Base-by-base conservation (phyloP, 352 stramenopile species). In the Phytopythium cucurbitacearum region DNA sequence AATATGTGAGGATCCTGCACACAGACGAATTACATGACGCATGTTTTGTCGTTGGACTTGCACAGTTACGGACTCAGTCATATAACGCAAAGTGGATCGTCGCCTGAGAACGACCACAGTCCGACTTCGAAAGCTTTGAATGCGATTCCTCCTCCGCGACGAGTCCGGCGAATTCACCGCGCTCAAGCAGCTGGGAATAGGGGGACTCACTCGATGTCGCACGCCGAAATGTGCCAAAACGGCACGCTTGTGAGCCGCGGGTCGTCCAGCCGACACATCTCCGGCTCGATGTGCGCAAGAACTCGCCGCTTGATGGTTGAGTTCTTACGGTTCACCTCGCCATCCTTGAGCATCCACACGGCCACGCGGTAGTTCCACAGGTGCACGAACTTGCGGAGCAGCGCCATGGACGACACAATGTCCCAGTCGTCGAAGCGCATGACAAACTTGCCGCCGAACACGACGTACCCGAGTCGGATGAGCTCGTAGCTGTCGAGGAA, bases 401-500 rank as follows among this genome's bases (percentile, higher is more conserved):
- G 38, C 15, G 21, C 5, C 3, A 59, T 21, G 0, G 51, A 40
- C 21, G 44, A 48, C 21, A 59, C 13, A 5, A 60, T 15, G n/a
- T 46, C 52, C 40, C 59, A 66, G 40, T 66, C 54, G 7, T 53
- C 16, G 11, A 62, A 40, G 3, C 46, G 21, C 9, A 63, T 34
- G 16, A 63, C 35, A 33, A 37, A 49, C n/a, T 15, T 8, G 40
- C 28, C 47, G 33, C 49, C 55, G 9, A 56, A 58, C 7, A 59
- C 49, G 1, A 67, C 39, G 41, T 63, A 63, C 7, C 56, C 50
- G 11, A 67, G 40, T 3, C 49, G 54, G 13, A 58, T 43, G n/a
- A 67, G 48, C 37, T 67, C 59, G 44, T 62, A 62, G 21, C 53
- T 47, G 4, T 41, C 34, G 3, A 62, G 42, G 11, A 15, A 44